Evolutionary conservation across 148 eudicot species (phyloP).

Genomic region (Camellia japonica): DNA sequence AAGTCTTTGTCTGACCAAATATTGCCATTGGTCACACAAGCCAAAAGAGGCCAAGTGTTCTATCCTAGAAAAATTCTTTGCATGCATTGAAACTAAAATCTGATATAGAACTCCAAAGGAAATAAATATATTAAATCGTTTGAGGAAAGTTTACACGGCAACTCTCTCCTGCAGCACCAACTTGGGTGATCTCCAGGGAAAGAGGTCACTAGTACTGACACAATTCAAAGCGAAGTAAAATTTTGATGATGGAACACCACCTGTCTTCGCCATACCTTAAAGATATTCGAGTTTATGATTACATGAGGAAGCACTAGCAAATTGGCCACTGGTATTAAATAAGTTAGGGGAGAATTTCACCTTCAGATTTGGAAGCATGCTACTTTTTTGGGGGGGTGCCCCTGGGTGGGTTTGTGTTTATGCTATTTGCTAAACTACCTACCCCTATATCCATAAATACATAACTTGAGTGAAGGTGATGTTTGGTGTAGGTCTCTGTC

Average conservation of each 20-base stretch:
- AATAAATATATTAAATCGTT: too few species aligned
- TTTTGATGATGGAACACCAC: neutral
- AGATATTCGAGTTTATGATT: neutral
- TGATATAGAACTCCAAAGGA: too few species aligned
- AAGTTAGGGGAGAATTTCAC: neutral
- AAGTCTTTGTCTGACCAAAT: neutral
- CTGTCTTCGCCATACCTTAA: slow-evolving; percentile 1
- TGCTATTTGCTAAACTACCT: neutral
- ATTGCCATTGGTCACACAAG: neutral
- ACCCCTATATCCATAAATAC: neutral
- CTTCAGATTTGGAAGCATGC: too few species aligned
- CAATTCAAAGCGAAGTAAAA: neutral
- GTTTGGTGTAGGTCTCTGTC: neutral
- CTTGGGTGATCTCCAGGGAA: too few species aligned
- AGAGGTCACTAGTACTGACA: too few species aligned
- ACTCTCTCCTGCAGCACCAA: too few species aligned
- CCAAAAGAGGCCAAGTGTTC: neutral
- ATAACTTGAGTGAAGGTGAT: neutral
- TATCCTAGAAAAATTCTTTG: neutral
- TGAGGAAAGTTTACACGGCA: too few species aligned
- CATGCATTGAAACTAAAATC: too few species aligned
- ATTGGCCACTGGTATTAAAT: neutral
- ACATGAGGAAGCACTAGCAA: neutral
- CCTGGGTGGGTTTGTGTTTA: neutral
- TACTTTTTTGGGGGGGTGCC: neutral